Evolutionary conservation across 345 rosid genomes (phyloP), one percentile per base, ranked within the genome.

Genomic region (Eucalyptus lansdowneana): DNA sequence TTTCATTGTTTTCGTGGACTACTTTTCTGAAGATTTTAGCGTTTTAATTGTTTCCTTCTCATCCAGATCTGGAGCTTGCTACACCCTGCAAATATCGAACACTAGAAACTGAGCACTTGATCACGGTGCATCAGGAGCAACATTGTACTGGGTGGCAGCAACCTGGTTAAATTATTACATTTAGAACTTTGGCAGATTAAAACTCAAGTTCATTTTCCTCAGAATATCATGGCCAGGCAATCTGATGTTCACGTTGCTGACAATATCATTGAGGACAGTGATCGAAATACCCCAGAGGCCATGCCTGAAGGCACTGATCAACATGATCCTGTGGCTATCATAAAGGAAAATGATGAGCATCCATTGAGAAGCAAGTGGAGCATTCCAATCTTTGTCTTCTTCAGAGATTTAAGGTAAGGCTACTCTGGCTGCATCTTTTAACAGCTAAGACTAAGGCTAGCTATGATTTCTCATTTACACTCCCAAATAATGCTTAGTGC

Each of bases 401-500:
- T 94, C 88, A 95, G 91, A 89, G 98, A 95, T 91, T 92, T 93
- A 89, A 95, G 96, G 98, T 94, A 88, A 65, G 58, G 13, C 42
- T 31, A 67, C 34, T 50, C 14, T 60, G 67, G 45, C 42, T 53
- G 19, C 88, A 49, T 45, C 40, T 53, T 34, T 86, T 25, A 58
- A 13, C 88, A n/a, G 45, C 25, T 17, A n/a, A 21, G 49, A 53
- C 60, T 31, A 86, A 50, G 42, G 60, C 54, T n/a, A 49, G 87
- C 40, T n/a, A 47, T 86, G 58, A 86, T 53, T 19, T 86, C 58
- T 86, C 87, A 49, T 31, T 49, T 21, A 53, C 62, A 53, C 19
- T 53, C 56, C 45, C 4, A 4, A 37, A 29, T 37, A 37, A 37
- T 76, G 85, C 29, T 76, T 40, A 76, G 85, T 21, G 16, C 15